These are phyloP conservation scores for Irpex rosettiformis DNA, from an alignment of 1,284 basidiomycete species.

Conservation along the genomic window DNA sequence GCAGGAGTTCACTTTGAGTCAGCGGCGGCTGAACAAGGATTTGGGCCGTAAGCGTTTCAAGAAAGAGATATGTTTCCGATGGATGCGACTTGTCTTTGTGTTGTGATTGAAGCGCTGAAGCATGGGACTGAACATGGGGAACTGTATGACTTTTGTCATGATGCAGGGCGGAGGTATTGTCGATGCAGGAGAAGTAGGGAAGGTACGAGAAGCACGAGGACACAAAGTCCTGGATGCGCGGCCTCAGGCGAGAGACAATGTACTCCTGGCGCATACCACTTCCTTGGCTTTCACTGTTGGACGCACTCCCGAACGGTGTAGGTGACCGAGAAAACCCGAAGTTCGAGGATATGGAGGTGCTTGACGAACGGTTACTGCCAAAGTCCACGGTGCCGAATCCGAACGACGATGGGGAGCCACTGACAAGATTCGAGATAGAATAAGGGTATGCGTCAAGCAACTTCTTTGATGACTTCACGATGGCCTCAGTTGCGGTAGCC, in stretches of 20 bases:
- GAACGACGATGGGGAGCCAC: slow-evolving; percentile 22
- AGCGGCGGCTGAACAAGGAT: slow-evolving; percentile 64
- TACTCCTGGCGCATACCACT: slow-evolving; percentile 75
- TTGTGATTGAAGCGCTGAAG: slow-evolving; percentile 40
- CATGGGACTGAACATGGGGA: slow-evolving; percentile 28
- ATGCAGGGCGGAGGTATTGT: slow-evolving; percentile 26
- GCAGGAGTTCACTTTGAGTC: slow-evolving; percentile 53
- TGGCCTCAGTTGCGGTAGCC: slow-evolving; percentile 65
- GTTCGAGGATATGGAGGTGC: slow-evolving; percentile 11
- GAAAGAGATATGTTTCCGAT: slow-evolving; percentile 67
- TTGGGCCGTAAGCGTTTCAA: slow-evolving; percentile 64
- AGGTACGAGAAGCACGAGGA: slow-evolving; percentile 74
- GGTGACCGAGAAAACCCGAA: slow-evolving; percentile 22
- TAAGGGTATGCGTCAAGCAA: slow-evolving; percentile 79
- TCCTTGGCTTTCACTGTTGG: slow-evolving; percentile 17
- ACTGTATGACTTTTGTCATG: slow-evolving; percentile 22
- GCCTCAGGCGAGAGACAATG: slow-evolving; percentile 67
- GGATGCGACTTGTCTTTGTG: slow-evolving; percentile 65
- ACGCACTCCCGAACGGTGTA: slow-evolving; percentile 49
- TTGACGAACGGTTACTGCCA: slow-evolving; percentile 17
- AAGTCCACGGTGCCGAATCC: slow-evolving; percentile 21
- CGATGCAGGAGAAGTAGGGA: slow-evolving; percentile 71
- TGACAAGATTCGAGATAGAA: slow-evolving; percentile 47
- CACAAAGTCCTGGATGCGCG: slow-evolving; percentile 71
- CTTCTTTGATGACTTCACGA: slow-evolving; percentile 64